Evolutionary conservation across 345 rosid genomes (phyloP).

Genomic region (Gossypium herbaceum): DNA sequence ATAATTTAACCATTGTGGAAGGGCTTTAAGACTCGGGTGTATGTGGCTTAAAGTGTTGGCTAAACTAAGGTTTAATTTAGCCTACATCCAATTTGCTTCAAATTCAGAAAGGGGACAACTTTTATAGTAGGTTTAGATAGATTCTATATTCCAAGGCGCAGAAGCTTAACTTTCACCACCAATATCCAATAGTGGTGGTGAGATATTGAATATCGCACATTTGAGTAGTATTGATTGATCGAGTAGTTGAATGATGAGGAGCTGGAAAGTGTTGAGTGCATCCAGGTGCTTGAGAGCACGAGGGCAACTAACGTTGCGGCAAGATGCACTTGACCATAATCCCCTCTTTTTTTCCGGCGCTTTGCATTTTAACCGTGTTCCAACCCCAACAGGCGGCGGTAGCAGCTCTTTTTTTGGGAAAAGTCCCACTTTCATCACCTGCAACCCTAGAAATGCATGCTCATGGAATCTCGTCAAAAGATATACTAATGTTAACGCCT

Average conservation of each 20-base stretch:
- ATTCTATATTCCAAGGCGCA: no score
- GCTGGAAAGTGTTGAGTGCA: conserved; percentile 20
- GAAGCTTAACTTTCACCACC: neutral
- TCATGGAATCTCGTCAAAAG: conserved; percentile 18
- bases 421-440: conserved; percentile 5
- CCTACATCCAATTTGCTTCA: no score
- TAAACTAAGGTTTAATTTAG: no score
- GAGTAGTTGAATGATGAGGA: neutral
- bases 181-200: neutral
- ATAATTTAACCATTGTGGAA: no score
- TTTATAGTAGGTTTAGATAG: no score
- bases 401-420: conserved; percentile 16
- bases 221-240: neutral
- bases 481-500: conserved; percentile 23
- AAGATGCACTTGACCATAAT: neutral
- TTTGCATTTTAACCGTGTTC: neutral
- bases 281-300: conserved; percentile 23
- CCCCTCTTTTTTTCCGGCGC: neutral
- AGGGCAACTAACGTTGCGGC: conserved; percentile 8
- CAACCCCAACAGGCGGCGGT: neutral
- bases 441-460: neutral
- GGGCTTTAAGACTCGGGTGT: no score
- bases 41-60: no score
- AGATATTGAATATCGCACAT: neutral
- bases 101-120: no score